A percentile compares a stretch with the other conserved stretches of the same genome.
Evolutionary conservation across 2,329 filamentous ascomycete genomes (phyloP).

Genomic region (Fusarium decemcellulare): DNA sequence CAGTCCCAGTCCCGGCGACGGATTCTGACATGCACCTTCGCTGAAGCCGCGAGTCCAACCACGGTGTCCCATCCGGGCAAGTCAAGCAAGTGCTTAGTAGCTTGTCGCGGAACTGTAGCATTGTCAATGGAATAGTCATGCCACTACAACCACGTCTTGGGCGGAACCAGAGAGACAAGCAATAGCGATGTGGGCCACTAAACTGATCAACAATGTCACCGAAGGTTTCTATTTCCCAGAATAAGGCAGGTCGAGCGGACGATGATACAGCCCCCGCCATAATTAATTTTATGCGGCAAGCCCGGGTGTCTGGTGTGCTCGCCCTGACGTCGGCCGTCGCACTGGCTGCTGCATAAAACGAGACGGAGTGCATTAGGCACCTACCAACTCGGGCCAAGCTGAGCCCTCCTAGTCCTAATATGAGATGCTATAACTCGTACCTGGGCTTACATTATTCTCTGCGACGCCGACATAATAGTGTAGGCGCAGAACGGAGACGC

Average conservation of each 20-base stretch:
- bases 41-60: neutral
- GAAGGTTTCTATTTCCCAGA: constrained; percentile 19
- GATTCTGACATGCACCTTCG: constrained; percentile 1
- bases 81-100: constrained; percentile 24
- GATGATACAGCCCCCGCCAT: constrained; percentile 29
- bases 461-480: constrained; percentile 16
- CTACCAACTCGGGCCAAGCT: constrained; percentile 40
- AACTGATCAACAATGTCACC: constrained; percentile 25
- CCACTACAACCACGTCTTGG: constrained; percentile 21
- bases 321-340: constrained; percentile 32
- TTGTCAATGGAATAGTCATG: constrained; percentile 20
- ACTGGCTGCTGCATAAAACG: constrained; percentile 38
- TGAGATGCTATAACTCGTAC: constrained; percentile 32
- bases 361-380: constrained; percentile 41
- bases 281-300: constrained; percentile 49
- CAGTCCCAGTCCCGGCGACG: neutral
- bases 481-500: constrained; percentile 18
- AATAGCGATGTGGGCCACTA: constrained; percentile 30
- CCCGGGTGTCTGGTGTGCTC: constrained; percentile 28
- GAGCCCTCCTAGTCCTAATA: constrained; percentile 25
- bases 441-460: constrained; percentile 35
- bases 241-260: constrained; percentile 25
- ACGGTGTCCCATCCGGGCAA: constrained; percentile 9
- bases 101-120: constrained; percentile 10
- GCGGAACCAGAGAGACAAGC: constrained; percentile 13